Evolutionary conservation across 495 filamentous ascomycete genomes (phyloP).

Genomic region (Neurospora tetraspora): DNA sequence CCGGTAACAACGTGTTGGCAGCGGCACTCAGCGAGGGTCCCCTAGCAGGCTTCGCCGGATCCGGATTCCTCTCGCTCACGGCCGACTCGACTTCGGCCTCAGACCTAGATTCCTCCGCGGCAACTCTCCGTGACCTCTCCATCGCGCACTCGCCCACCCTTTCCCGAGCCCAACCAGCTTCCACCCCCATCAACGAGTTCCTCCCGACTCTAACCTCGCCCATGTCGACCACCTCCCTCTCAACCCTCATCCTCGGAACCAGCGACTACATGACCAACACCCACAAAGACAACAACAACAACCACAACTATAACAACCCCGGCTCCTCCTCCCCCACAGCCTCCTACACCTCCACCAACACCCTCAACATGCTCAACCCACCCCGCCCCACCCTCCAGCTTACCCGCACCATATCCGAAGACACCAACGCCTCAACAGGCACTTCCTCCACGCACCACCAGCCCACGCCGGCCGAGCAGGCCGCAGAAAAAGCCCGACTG

Average conservation of each 20-base stretch:
- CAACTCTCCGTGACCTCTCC: slow-evolving; percentile 19
- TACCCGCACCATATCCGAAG: background rate
- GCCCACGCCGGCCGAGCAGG: slow-evolving; percentile 29
- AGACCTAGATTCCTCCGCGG: slow-evolving; percentile 5
- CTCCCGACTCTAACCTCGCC: background rate
- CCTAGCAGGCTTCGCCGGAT: slow-evolving; percentile 14
- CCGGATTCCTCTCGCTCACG: slow-evolving; percentile 15
- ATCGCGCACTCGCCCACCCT: slow-evolving; percentile 12
- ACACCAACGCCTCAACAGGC: background rate
- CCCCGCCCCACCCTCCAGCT: background rate
- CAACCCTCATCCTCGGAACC: slow-evolving; percentile 3
- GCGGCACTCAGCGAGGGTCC: slow-evolving; percentile 13
- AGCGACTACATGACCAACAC: background rate
- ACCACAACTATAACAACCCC: background rate
- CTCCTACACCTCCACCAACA: slow-evolving; percentile 1
- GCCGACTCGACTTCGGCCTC: slow-evolving; percentile 6
- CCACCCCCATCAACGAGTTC: slow-evolving; percentile 4
- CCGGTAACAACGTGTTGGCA: slow-evolving; percentile 1
- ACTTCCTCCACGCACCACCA: background rate
- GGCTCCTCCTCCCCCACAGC: slow-evolving; percentile 2
- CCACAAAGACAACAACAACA: background rate
- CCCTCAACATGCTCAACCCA: background rate
- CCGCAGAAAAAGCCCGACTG: slow-evolving; percentile 42
- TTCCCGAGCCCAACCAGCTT: background rate
- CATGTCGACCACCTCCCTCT: slow-evolving; percentile 4